phyloP scores from a whole-genome alignment of 192 early-diverging fungal genomes.

The Podila epigama region DNA sequence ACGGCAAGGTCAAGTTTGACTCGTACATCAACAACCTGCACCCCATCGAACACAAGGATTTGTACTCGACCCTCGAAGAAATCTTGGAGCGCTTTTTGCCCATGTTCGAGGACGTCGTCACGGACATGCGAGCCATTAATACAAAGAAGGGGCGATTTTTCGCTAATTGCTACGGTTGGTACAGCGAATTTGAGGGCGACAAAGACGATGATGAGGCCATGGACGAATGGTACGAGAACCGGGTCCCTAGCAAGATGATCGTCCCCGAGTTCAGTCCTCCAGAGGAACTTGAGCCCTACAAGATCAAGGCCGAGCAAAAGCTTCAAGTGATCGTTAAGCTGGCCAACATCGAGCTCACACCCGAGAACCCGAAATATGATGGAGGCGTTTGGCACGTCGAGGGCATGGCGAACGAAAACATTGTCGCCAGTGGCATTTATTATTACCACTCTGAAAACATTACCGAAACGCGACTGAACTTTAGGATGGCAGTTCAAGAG shows the following conservation, averaged over 20 bases:
- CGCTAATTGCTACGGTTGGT: constrained; percentile 12
- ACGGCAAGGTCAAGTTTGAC: constrained; percentile 53
- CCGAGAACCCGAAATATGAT: constrained; percentile 64
- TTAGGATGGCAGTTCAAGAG: constrained; percentile 51
- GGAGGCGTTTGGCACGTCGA: constrained; percentile 76
- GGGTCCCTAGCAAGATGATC: constrained; percentile 13
- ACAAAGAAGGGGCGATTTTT: not conserved
- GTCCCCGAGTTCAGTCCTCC: constrained; percentile 17
- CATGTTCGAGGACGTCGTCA: constrained; percentile 65
- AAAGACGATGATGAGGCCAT: constrained; percentile 1
- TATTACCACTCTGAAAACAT: constrained; percentile 79
- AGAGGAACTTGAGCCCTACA: constrained; percentile 15
- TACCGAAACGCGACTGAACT: constrained; percentile 63
- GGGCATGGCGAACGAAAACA: constrained; percentile 73
- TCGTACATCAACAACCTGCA: constrained; percentile 85
- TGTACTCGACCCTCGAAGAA: constrained; percentile 60
- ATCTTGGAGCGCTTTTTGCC: constrained; percentile 67
- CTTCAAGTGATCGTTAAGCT: constrained; percentile 72
- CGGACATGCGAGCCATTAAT: constrained; percentile 8
- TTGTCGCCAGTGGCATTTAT: constrained; percentile 77
- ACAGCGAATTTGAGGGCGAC: constrained; percentile 8
- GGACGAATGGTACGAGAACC: constrained; percentile 35
- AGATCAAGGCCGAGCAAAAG: constrained; percentile 36
- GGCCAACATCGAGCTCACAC: constrained; percentile 71
- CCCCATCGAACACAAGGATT: constrained; percentile 52